phyloP scores from a whole-genome alignment of 1,139 yeast genomes.

The Oligophagozyma castellii region DNA sequence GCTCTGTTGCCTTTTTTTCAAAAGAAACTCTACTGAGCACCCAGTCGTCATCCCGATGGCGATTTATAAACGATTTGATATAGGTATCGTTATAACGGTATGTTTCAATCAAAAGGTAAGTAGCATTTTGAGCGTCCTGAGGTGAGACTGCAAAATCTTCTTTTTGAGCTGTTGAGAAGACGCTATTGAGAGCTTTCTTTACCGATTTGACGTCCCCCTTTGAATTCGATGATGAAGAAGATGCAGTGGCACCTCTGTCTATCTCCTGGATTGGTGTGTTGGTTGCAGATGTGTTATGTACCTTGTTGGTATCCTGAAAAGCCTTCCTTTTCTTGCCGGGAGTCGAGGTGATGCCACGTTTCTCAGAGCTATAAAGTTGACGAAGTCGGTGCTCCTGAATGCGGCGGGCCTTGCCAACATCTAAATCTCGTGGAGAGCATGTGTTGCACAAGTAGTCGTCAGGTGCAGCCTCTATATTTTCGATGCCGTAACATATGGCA shows the following conservation, averaged over 20 bases:
- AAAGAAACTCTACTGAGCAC: too few species aligned
- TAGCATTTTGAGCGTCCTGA: constrained; percentile 36
- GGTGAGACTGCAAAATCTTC: constrained; percentile 23
- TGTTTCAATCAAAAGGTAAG: constrained; percentile 33
- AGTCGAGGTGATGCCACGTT: too few species aligned
- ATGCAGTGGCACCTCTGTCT: too few species aligned
- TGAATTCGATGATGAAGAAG: too few species aligned
- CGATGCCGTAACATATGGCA: constrained; percentile 74
- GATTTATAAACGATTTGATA: constrained; percentile 19
- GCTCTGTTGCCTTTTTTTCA: too few species aligned
- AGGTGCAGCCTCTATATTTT: constrained; percentile 61
- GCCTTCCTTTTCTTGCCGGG: constrained; percentile 6
- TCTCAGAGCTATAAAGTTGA: too few species aligned
- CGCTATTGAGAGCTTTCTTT: too few species aligned
- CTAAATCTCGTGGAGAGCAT: constrained; percentile 56
- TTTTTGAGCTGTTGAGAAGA: too few species aligned
- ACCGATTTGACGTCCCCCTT: too few species aligned
- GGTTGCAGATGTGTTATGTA: constrained; percentile 1
- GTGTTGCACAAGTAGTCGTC: constrained; percentile 72
- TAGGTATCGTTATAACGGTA: constrained; percentile 35
- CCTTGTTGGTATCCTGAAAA: constrained; percentile 10
- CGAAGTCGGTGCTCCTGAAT: constrained; percentile 34
- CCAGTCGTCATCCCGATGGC: constrained; percentile 21
- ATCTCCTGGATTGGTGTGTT: too few species aligned
- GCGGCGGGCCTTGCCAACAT: constrained; percentile 37